Evolutionary conservation across 768 basidiomycete species (phyloP).

Genomic region (Kwoniella dejecticola): DNA sequence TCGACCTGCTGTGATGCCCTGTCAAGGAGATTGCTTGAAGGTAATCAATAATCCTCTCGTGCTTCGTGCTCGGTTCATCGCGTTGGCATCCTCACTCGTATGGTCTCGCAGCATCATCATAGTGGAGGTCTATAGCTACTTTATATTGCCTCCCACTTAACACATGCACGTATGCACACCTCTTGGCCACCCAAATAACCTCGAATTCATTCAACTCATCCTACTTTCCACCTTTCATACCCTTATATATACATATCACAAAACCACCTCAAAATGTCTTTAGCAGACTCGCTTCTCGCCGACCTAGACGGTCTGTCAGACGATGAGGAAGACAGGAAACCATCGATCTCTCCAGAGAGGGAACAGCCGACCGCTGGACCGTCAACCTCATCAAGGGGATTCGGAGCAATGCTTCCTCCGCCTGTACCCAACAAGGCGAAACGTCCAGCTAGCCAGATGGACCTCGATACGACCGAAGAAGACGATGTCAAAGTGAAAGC

Average conservation of each 20-base stretch:
- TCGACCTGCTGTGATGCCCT: too few species aligned
- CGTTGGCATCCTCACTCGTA: neutral
- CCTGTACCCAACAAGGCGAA: slow-evolving; percentile 38
- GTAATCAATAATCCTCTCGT: too few species aligned
- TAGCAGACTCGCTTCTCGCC: slow-evolving; percentile 89
- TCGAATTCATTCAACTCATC: neutral
- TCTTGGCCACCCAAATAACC: slow-evolving; percentile 1
- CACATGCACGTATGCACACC: neutral
- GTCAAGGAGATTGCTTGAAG: too few species aligned
- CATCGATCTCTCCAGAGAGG: slow-evolving; percentile 15
- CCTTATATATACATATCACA: neutral
- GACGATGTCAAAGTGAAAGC: slow-evolving; percentile 62
- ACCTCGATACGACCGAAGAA: slow-evolving; percentile 62
- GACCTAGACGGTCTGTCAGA: slow-evolving; percentile 86
- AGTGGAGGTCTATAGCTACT: slow-evolving; percentile 2
- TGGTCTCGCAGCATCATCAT: neutral
- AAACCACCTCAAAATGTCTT: slow-evolving; percentile 54
- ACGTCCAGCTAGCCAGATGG: slow-evolving; percentile 56
- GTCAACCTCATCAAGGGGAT: slow-evolving; percentile 24
- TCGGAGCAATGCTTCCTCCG: slow-evolving; percentile 52
- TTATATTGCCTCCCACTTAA: neutral
- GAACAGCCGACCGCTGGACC: slow-evolving; percentile 16
- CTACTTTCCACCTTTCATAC: neutral
- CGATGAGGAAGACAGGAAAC: slow-evolving; percentile 48
- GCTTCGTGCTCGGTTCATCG: neutral